Evolutionary conservation across 2,329 filamentous ascomycete genomes (phyloP).

Genomic region (Paraconiothyrium brasiliense): DNA sequence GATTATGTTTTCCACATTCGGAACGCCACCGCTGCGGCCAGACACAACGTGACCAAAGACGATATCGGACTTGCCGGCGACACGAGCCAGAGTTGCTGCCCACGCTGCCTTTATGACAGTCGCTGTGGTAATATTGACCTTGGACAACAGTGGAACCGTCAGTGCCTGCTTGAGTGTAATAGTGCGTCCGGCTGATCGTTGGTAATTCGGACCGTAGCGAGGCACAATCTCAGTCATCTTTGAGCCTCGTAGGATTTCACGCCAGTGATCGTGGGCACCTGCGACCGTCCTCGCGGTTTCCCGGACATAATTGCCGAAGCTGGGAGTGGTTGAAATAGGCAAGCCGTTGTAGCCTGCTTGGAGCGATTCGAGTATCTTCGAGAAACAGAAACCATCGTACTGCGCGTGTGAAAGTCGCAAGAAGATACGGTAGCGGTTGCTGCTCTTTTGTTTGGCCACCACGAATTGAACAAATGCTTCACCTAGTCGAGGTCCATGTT

Average conservation of each 20-base stretch:
- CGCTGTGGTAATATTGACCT: slow-evolving; percentile 50
- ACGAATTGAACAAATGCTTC: slow-evolving; percentile 45
- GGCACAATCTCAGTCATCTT: slow-evolving; percentile 48
- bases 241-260: slow-evolving; percentile 40
- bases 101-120: slow-evolving; percentile 59
- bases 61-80: slow-evolving; percentile 50
- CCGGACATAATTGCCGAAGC: slow-evolving; percentile 43
- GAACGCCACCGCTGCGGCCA: slow-evolving; percentile 51
- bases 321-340: slow-evolving; percentile 41
- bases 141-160: slow-evolving; percentile 30
- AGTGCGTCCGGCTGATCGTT: slow-evolving; percentile 40
- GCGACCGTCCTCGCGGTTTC: slow-evolving; percentile 39
- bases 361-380: slow-evolving; percentile 39
- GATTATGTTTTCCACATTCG: slow-evolving; percentile 50
- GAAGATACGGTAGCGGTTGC: slow-evolving; percentile 40
- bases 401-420: slow-evolving; percentile 48
- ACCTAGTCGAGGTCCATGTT: slow-evolving; percentile 40
- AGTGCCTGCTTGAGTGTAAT: slow-evolving; percentile 39
- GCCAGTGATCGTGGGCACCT: slow-evolving; percentile 45
- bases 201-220: slow-evolving; percentile 44
- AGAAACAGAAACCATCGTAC: slow-evolving; percentile 46
- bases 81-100: slow-evolving; percentile 52
- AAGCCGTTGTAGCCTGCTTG: slow-evolving; percentile 45
- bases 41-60: slow-evolving; percentile 56
- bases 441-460: slow-evolving; percentile 42